Evolutionary conservation across 352 stramenopile species (phyloP).

Genomic region (Globisporangium heterothallicum): DNA sequence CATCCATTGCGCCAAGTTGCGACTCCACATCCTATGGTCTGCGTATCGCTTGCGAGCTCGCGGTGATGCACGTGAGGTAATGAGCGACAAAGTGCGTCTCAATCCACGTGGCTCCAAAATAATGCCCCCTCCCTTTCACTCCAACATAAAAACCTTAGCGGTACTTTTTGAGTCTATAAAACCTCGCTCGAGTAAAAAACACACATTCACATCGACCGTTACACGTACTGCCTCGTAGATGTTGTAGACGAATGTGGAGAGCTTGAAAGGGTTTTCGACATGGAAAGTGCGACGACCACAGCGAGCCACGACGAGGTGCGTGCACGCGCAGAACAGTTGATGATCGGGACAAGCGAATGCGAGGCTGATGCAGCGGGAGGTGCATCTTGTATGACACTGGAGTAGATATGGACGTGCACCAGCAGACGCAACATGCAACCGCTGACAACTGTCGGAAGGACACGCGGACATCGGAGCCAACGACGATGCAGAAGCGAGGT

Average conservation of each 20-base stretch:
- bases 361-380: too few relatives aligned
- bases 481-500: conserved; percentile 8
- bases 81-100: not conserved
- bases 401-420: not conserved
- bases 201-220: not conserved
- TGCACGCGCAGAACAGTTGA: not conserved
- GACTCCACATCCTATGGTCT: conserved; percentile 11
- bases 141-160: not conserved
- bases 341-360: too few relatives aligned
- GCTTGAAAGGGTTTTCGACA: not conserved
- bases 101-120: not conserved
- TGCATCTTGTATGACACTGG: not conserved
- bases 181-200: not conserved
- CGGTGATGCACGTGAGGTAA: not conserved
- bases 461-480: not conserved
- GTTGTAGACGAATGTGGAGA: not conserved
- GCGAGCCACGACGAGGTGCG: not conserved
- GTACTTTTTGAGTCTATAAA: too few relatives aligned
- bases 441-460: not conserved
- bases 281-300: too few relatives aligned
- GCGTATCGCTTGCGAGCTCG: not conserved
- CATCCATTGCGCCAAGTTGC: conserved; percentile 10
- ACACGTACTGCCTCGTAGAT: not conserved
- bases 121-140: not conserved
- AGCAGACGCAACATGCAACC: not conserved